Percentiles rank a stretch among this genome's conserved stretches.
Evolutionary conservation across 2,329 filamentous ascomycete species (phyloP).

Genomic region (Chaetothyriales sp.): DNA sequence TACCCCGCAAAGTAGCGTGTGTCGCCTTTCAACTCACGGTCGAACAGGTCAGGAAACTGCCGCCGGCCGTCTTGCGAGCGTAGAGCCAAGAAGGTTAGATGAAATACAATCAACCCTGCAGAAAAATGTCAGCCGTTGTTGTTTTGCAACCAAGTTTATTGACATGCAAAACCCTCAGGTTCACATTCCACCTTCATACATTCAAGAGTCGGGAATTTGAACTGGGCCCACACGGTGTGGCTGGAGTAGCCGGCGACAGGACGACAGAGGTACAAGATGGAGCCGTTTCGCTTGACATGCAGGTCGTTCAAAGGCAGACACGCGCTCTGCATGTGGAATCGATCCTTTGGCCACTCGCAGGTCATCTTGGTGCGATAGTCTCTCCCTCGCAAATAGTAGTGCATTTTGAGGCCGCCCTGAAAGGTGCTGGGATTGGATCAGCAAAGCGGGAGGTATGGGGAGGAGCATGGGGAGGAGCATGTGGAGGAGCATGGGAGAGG

Average conservation of each 20-base stretch:
- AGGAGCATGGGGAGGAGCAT: too few species aligned
- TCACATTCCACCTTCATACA: conserved; percentile 23
- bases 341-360: conserved; percentile 33
- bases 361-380: conserved; percentile 43
- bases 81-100: conserved; percentile 43
- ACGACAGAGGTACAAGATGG: conserved; percentile 29
- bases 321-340: conserved; percentile 30
- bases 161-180: background rate
- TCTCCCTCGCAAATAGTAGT: conserved; percentile 3
- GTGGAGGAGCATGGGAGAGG: background rate
- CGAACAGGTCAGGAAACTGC: conserved; percentile 27
- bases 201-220: conserved; percentile 44
- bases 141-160: background rate
- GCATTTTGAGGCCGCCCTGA: conserved; percentile 12
- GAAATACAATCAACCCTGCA: conserved; percentile 43
- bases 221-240: conserved; percentile 35
- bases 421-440: background rate
- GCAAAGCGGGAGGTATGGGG: background rate
- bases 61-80: conserved; percentile 40
- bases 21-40: conserved; percentile 37
- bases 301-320: conserved; percentile 39
- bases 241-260: conserved; percentile 12
- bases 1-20: conserved; percentile 38
- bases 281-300: conserved; percentile 25
- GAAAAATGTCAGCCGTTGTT: background rate